These are phyloP conservation scores for Phytopythium litorale DNA, from an alignment of 352 stramenopile genomes.

Conservation along the genomic window DNA sequence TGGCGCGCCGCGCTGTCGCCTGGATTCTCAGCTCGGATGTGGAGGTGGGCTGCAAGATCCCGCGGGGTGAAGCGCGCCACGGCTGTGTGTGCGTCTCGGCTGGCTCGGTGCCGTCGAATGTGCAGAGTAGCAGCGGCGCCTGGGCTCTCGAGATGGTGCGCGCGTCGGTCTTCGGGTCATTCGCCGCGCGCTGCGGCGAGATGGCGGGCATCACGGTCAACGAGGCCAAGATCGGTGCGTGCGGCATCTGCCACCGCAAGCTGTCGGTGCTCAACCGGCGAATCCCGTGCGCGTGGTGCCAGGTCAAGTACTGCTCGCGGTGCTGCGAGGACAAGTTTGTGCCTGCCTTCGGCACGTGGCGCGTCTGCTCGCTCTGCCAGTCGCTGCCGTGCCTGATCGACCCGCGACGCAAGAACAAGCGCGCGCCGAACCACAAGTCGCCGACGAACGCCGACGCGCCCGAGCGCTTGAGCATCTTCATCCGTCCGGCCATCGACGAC, in stretches of 20 bases:
- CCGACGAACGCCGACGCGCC: slow-evolving; percentile 29
- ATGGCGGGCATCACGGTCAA: slow-evolving; percentile 71
- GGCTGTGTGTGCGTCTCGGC: slow-evolving; percentile 80
- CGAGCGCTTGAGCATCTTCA: slow-evolving; percentile 74
- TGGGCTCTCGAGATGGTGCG: slow-evolving; percentile 84
- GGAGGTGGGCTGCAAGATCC: slow-evolving; percentile 70
- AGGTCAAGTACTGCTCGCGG: slow-evolving; percentile 83
- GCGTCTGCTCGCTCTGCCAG: slow-evolving; percentile 78
- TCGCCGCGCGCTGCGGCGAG: slow-evolving; percentile 66
- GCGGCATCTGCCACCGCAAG: slow-evolving; percentile 81
- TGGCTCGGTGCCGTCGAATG: slow-evolving; percentile 61
- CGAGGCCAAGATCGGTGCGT: slow-evolving; percentile 62
- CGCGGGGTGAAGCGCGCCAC: slow-evolving; percentile 59
- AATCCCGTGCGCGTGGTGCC: slow-evolving; percentile 79
- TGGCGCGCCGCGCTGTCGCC: slow-evolving; percentile 57
- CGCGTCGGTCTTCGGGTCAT: slow-evolving; percentile 80
- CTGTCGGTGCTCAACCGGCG: slow-evolving; percentile 73
- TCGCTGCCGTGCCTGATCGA: slow-evolving; percentile 78
- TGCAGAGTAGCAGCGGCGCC: slow-evolving; percentile 62
- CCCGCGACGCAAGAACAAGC: slow-evolving; percentile 67
- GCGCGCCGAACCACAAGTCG: slow-evolving; percentile 57
- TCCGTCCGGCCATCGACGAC: slow-evolving; percentile 51
- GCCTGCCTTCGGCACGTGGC: slow-evolving; percentile 68
- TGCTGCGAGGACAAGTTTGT: slow-evolving; percentile 87
- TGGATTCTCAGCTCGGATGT: slow-evolving; percentile 80